Evolutionary conservation across 1,139 yeast genomes (phyloP).

Genomic region (Candida neerlandica): DNA sequence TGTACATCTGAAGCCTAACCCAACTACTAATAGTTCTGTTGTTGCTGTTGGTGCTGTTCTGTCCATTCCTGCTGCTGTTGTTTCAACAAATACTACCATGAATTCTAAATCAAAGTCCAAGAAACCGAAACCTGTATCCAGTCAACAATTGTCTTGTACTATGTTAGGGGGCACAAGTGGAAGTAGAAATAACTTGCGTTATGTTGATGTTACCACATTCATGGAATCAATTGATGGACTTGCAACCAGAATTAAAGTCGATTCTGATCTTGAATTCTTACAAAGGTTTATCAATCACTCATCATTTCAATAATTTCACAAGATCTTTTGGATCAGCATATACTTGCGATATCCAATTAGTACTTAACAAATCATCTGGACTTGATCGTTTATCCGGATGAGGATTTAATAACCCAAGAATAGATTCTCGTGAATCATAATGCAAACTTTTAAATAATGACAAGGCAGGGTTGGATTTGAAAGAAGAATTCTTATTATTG

Average conservation of each 20-base stretch:
- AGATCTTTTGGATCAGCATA: constrained; percentile 47
- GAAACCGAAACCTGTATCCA: not conserved
- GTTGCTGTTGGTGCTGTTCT: too few relatives aligned
- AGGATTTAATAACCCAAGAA: constrained; percentile 42
- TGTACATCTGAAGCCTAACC: not conserved
- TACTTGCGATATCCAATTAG: constrained; percentile 46
- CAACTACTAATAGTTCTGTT: not conserved
- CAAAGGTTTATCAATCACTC: not conserved
- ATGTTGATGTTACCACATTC: not conserved
- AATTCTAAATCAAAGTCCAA: not conserved
- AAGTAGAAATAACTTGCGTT: not conserved
- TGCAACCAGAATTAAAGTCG: not conserved
- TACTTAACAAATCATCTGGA: constrained; percentile 29
- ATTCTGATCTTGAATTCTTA: constrained; percentile 1
- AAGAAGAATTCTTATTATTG: constrained; percentile 23
- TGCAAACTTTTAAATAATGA: constrained; percentile 39
- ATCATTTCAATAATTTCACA: constrained; percentile 18
- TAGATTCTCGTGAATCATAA: constrained; percentile 38
- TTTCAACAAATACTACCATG: not conserved
- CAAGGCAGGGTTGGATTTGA: constrained; percentile 34
- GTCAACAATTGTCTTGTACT: not conserved
- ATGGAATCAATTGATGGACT: not conserved
- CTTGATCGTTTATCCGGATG: constrained; percentile 24
- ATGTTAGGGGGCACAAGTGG: not conserved
- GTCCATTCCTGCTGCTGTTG: too few relatives aligned